Percentiles rank a stretch among this genome's conserved stretches.
Conservation (phyloP, 2,329 filamentous ascomycete species). For the Penicillium crustosum region DNA sequence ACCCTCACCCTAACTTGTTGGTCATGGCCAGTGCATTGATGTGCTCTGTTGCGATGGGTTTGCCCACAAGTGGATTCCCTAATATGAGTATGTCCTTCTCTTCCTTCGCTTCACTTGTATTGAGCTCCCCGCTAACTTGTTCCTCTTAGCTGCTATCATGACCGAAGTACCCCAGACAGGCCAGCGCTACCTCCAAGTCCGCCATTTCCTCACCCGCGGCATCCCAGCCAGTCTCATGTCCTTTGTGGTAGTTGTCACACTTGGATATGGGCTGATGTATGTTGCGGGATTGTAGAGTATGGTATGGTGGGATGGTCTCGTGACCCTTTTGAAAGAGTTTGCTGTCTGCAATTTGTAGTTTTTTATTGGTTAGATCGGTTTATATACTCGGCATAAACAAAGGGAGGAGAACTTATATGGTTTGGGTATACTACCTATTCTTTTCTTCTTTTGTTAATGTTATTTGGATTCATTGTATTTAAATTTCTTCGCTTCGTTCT, state of each 20-base stretch:
- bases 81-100: slow-evolving; percentile 85
- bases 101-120: slow-evolving; percentile 1
- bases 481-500: background rate
- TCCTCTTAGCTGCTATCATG: slow-evolving; percentile 82
- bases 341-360: background rate
- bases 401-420: background rate
- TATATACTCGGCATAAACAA: background rate
- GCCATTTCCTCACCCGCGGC: slow-evolving; percentile 92
- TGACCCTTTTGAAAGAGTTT: background rate
- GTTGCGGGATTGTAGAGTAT: slow-evolving; percentile 60
- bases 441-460: background rate
- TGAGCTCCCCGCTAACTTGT: slow-evolving; percentile 12
- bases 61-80: slow-evolving; percentile 94
- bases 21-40: slow-evolving; percentile 96
- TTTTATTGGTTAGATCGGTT: background rate
- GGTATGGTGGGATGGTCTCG: background rate
- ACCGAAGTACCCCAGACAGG: slow-evolving; percentile 93
- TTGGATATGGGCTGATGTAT: slow-evolving; percentile 90
- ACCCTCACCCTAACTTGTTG: slow-evolving; percentile 89
- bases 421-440: background rate
- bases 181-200: slow-evolving; percentile 85
- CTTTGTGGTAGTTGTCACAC: slow-evolving; percentile 76
- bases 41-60: slow-evolving; percentile 95
- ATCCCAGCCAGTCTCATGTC: slow-evolving; percentile 82
- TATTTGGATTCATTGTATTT: background rate